Conservation (phyloP, 805 yeast species). For the Wickerhamomyces rabaulensis region DNA sequence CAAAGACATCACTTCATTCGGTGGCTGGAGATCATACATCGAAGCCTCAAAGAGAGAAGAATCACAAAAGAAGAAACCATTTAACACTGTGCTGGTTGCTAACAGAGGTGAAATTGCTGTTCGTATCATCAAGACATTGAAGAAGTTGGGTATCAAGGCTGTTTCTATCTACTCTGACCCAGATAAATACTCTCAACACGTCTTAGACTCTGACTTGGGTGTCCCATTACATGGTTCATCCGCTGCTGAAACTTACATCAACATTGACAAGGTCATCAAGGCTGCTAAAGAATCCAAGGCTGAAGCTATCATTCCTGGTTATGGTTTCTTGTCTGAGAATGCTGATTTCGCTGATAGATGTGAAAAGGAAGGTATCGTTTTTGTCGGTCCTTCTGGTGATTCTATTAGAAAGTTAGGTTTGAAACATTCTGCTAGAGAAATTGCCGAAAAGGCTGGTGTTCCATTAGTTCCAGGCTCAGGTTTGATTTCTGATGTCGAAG, state of each 20-base stretch:
- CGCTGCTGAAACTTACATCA: constrained; percentile 88
- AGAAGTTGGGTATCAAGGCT: constrained; percentile 69
- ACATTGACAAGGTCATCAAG: constrained; percentile 74
- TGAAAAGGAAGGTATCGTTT: constrained; percentile 74
- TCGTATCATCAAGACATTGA: constrained; percentile 83
- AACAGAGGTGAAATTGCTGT: constrained; percentile 98
- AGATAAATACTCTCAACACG: constrained; percentile 87
- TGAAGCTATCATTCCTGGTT: constrained; percentile 97
- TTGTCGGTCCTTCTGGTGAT: constrained; percentile 96
- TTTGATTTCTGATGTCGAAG: constrained; percentile 62
- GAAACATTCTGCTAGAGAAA: constrained; percentile 94
- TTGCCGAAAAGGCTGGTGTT: constrained; percentile 86
- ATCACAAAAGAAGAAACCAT: constrained; percentile 45
- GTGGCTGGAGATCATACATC: constrained; percentile 81
- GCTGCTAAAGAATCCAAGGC: constrained; percentile 84
- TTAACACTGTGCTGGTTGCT: constrained; percentile 84
- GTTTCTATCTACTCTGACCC: constrained; percentile 90
- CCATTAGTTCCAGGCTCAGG: constrained; percentile 98
- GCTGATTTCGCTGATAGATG: constrained; percentile 94
- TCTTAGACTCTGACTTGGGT: constrained; percentile 73
- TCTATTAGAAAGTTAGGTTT: constrained; percentile 88
- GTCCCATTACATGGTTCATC: constrained; percentile 74
- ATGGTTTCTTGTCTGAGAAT: constrained; percentile 93
- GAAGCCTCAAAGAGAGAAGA: constrained; percentile 27
- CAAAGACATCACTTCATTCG: constrained; percentile 74